Conservation (phyloP, 257 asterid species). For the Mitragyna speciosa region DNA sequence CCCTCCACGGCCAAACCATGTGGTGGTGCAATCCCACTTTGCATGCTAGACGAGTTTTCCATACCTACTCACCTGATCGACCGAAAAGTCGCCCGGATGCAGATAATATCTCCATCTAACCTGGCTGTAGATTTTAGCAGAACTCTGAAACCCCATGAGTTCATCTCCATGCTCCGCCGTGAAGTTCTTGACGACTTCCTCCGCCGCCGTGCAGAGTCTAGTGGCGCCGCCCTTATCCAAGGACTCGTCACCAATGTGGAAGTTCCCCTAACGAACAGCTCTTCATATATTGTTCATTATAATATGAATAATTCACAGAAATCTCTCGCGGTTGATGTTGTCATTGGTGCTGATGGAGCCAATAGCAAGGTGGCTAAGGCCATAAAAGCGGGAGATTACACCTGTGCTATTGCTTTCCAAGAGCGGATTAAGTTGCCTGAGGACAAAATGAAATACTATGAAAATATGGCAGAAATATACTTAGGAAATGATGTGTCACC, state of each 20-base stretch:
- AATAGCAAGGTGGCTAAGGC: slow-evolving; percentile 79
- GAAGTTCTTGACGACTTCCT: slow-evolving; percentile 81
- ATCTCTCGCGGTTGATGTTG: slow-evolving; percentile 59
- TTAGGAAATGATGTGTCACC: slow-evolving; percentile 80
- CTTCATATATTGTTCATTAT: slow-evolving; percentile 59
- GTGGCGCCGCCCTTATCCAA: slow-evolving; percentile 60
- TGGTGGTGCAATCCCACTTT: slow-evolving; percentile 85
- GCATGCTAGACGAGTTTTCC: slow-evolving; percentile 84
- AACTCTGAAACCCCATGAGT: slow-evolving; percentile 62
- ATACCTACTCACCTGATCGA: slow-evolving; percentile 65
- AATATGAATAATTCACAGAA: slow-evolving; percentile 32
- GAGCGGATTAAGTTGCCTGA: slow-evolving; percentile 68
- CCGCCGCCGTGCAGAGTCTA: slow-evolving; percentile 54
- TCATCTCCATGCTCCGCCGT: slow-evolving; percentile 85
- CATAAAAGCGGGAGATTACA: slow-evolving; percentile 67
- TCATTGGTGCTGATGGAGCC: slow-evolving; percentile 88
- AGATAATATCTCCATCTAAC: slow-evolving; percentile 78
- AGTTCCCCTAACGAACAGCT: slow-evolving; percentile 38
- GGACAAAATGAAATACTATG: slow-evolving; percentile 68
- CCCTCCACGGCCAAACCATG: slow-evolving; percentile 76
- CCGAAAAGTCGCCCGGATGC: slow-evolving; percentile 73
- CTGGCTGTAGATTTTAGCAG: slow-evolving; percentile 71
- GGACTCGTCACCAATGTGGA: slow-evolving; percentile 64
- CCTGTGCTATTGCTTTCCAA: slow-evolving; percentile 75
- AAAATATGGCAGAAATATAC: slow-evolving; percentile 77